Percentiles rank a stretch among this genome's conserved stretches.
Conservation (phyloP, 495 filamentous ascomycete genomes). For the Tuber calosporum region DNA sequence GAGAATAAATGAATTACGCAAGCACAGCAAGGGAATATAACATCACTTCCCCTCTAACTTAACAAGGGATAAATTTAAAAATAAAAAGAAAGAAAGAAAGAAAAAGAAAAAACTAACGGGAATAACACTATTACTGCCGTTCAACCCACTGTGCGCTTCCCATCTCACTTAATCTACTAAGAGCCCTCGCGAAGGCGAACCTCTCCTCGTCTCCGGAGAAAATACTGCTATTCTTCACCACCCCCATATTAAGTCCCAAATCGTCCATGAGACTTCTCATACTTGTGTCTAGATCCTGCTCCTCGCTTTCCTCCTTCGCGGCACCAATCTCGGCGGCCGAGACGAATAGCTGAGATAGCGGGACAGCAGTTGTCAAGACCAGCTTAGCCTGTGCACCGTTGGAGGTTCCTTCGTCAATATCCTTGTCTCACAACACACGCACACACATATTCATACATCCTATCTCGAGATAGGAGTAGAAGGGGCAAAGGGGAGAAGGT, state of each 20-base stretch:
- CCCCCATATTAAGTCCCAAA: slow-evolving; percentile 73
- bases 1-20: slow-evolving; percentile 8
- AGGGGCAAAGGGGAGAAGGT: slow-evolving; percentile 4
- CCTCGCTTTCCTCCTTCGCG: slow-evolving; percentile 45
- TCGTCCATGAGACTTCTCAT: slow-evolving; percentile 95
- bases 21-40: not conserved
- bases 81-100: not conserved
- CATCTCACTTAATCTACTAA: slow-evolving; percentile 85
- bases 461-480: slow-evolving; percentile 1
- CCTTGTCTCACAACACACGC: not conserved
- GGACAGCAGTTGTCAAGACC: slow-evolving; percentile 80
- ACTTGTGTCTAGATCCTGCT: slow-evolving; percentile 62
- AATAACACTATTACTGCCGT: not conserved
- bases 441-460: not conserved
- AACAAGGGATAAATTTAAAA: too few species aligned
- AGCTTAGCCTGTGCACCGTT: slow-evolving; percentile 64
- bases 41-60: not conserved
- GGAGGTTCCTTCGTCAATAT: slow-evolving; percentile 6
- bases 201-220: slow-evolving; percentile 95
- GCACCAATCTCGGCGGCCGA: slow-evolving; percentile 66
- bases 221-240: slow-evolving; percentile 75
- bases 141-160: slow-evolving; percentile 92
- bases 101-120: not conserved
- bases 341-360: slow-evolving; percentile 78
- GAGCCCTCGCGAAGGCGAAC: slow-evolving; percentile 86